phyloP scores from a whole-genome alignment of 1,139 yeast genomes.

The Scheffersomyces stambukii region DNA sequence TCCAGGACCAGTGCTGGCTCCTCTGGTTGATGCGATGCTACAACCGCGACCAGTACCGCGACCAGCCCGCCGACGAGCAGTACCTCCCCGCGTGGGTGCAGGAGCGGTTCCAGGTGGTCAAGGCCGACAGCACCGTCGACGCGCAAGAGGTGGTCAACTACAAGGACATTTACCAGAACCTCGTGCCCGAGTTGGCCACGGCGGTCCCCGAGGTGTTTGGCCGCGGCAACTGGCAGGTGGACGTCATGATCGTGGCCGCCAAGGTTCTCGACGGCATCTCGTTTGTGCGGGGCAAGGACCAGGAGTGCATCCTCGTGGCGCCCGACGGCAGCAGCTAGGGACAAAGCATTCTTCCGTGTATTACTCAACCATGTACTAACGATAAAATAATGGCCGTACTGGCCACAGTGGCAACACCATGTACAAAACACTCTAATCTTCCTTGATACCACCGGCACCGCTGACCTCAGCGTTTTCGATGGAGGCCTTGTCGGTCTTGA shows the following conservation, averaged over 20 bases:
- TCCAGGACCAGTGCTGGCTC: conserved; percentile 58
- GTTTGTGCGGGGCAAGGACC: conserved; percentile 56
- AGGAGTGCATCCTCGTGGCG: conserved; percentile 53
- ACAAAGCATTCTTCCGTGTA: background rate
- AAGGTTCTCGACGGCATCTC: conserved; percentile 54
- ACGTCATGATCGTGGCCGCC: conserved; percentile 56
- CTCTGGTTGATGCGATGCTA: conserved; percentile 60
- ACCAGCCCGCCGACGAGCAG: conserved; percentile 22
- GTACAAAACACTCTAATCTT: conserved; percentile 49
- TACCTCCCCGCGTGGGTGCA: conserved; percentile 53
- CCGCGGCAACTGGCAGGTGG: conserved; percentile 61
- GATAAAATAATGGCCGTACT: too few species aligned
- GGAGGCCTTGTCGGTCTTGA: conserved; percentile 80
- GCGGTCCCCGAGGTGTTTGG: conserved; percentile 61
- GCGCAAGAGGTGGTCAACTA: conserved; percentile 53
- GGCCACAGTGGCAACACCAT: background rate
- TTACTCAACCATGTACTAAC: too few species aligned
- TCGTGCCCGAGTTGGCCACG: conserved; percentile 49
- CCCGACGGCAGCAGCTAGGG: conserved; percentile 5
- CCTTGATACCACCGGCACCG: conserved; percentile 89
- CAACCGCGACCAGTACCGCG: conserved; percentile 38
- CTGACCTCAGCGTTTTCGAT: conserved; percentile 81
- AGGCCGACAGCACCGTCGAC: conserved; percentile 29
- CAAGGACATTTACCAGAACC: conserved; percentile 48
- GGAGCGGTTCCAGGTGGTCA: conserved; percentile 38